phyloP scores from a whole-genome alignment of 2,329 filamentous ascomycete species.

The Xylariaceae sp. region DNA sequence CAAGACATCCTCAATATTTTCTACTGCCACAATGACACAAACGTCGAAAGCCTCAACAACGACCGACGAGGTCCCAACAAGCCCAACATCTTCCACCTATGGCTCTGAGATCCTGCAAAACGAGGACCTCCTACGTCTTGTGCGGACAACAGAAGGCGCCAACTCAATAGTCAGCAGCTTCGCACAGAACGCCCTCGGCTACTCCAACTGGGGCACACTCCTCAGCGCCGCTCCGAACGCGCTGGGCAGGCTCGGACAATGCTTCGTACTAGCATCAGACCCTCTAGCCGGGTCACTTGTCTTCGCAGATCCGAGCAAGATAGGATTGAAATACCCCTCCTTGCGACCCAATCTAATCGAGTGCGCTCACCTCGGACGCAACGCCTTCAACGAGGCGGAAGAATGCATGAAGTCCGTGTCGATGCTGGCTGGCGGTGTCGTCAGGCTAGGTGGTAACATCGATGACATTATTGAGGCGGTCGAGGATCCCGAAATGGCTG shows the following conservation, averaged over 20 bases:
- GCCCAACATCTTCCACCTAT: not conserved
- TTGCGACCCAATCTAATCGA: conserved; percentile 1
- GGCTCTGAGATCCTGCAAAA: not conserved
- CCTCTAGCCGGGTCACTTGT: conserved; percentile 1
- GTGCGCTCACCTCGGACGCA: conserved; percentile 3
- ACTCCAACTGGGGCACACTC: conserved; percentile 5
- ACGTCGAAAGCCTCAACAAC: not conserved
- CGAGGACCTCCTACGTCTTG: conserved; percentile 2
- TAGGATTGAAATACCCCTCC: not conserved
- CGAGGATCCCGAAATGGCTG: conserved; percentile 3
- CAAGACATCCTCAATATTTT: too few species aligned
- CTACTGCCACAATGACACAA: not conserved
- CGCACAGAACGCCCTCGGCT: conserved; percentile 1
- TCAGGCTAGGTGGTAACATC: conserved; percentile 1
- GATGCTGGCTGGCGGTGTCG: not conserved
- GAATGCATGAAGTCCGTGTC: conserved; percentile 1
- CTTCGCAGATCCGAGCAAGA: not conserved
- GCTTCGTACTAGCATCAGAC: conserved; percentile 5
- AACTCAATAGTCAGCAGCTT: conserved; percentile 1
- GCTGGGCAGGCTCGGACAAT: conserved; percentile 4
- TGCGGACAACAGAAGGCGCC: not conserved
- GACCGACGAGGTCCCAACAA: not conserved
- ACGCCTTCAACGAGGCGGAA: conserved; percentile 1
- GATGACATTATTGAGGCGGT: conserved; percentile 6
- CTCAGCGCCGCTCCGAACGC: conserved; percentile 4